Evolutionary conservation across 1,284 basidiomycete genomes (phyloP), one percentile per base, ranked within the genome.

Genomic region (Vanrija sp.): DNA sequence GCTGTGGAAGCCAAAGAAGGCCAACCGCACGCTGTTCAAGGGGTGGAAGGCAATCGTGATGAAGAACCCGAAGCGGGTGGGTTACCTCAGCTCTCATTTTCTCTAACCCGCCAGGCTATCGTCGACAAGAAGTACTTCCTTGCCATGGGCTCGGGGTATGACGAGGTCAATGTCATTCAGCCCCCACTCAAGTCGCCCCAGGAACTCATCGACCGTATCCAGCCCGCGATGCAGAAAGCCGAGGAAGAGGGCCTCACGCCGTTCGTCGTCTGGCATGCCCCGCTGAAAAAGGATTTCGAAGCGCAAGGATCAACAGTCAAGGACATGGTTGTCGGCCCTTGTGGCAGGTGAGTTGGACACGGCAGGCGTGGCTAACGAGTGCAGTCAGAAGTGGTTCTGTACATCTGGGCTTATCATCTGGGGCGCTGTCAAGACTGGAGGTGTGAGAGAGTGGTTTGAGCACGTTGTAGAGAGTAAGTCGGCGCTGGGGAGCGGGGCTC

Each of bases 31-130:
- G 0, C 45, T 71, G 27, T 73, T 67, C 42, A 23, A 41, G 5
- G 65, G 64, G 1, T 74, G 65, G 65, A 59, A 57, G 31, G 54
- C 70, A 7, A 8, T 74, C 41, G 65, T 59, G 8, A 51, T 73
- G 18, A 61, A 41, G 18, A 48, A 45, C 6, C 27, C 47, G 5
- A 56, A 38, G 16, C 53, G 47, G 35, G 57, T 58, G 23, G n/a
- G 52, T 41, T 36, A 2, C 5, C n/a, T 8, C 2, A 4, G n/a
- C 0, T 8, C 6, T 4, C 1, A 3, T 20, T 0, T 10, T 6
- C 12, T n/a, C 48, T 53, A 42, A 53, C 44, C 5, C 31, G 4
- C 12, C 45, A 59, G 57, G 16, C 24, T 8, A 9, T 59, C 15
- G 18, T 38, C 3, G 72, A 73, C 50, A 64, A 60, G 35, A 44